Conservation (phyloP, 805 yeast genomes). For the Nakazawaea holstii region DNA sequence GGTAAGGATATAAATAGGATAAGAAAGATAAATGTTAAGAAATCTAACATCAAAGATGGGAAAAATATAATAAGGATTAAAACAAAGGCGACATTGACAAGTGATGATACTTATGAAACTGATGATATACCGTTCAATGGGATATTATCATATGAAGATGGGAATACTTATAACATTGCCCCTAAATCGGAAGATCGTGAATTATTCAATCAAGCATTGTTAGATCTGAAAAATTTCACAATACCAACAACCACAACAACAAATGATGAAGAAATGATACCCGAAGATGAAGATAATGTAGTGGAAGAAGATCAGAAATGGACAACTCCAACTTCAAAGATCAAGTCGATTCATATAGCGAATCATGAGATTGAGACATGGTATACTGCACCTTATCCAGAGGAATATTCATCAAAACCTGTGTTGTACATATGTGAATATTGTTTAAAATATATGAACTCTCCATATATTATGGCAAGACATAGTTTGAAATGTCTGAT, state of each 20-base stretch:
- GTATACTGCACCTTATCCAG: constrained; percentile 93
- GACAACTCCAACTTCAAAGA: constrained; percentile 30
- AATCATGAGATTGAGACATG: constrained; percentile 78
- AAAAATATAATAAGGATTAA: constrained; percentile 8
- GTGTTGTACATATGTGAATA: constrained; percentile 75
- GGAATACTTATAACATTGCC: constrained; percentile 53
- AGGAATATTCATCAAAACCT: constrained; percentile 61
- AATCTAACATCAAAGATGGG: neutral
- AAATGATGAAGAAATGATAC: constrained; percentile 12
- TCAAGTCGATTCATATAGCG: constrained; percentile 65
- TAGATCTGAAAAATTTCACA: constrained; percentile 32
- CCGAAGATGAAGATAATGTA: constrained; percentile 17
- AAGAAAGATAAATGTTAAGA: constrained; percentile 13
- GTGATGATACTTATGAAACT: constrained; percentile 23
- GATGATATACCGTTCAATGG: constrained; percentile 66
- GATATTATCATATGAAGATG: constrained; percentile 50
- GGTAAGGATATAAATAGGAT: constrained; percentile 10
- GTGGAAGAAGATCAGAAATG: constrained; percentile 19
- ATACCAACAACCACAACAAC: constrained; percentile 8
- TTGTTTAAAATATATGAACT: constrained; percentile 75
- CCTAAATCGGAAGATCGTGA: constrained; percentile 51
- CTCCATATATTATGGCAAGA: constrained; percentile 59
- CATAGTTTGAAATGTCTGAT: constrained; percentile 72
- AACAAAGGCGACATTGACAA: neutral
- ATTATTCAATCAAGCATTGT: constrained; percentile 36